Evolutionary conservation across 345 rosid species (phyloP), one percentile per base, ranked within the genome.

Genomic region (Limnanthes douglasii): DNA sequence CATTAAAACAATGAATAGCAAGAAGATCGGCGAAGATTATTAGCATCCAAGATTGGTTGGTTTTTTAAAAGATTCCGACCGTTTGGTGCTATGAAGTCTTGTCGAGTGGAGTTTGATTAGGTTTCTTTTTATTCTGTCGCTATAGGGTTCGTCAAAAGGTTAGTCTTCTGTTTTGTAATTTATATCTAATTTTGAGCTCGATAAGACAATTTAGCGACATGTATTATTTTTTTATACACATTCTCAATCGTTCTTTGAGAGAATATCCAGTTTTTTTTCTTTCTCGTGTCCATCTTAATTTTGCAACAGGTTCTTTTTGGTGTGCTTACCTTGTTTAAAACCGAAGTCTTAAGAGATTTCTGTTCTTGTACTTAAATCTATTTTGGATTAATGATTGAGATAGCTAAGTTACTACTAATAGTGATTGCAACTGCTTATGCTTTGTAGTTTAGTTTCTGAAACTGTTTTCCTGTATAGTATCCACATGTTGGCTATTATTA

Each of bases 21-120:
- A 26, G 46, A 40, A 43, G 46, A 59, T 57, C 59, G 58, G 55
- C 51, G 59, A 46, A 36, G 48, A 30, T 34, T 60, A 45, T 54
- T 39, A 13, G 35, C 38, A 18, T 16, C 38, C 48, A 33, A n/a
- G n/a, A n/a, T n/a, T 50, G 31, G n/a, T 32, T 41, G 19, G 39
- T 32, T 42, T 7, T 16, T 20, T 17, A 14, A 21, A 5, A 25
- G 22, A 45, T 26, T 38, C 9, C 11, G 31, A 21, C 51, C 42
- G 2, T 41, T 61, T 50, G 55, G 39, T 45, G 62, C 35, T 34
- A 21, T 45, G 43, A 2, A 1, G 26, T 1, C 15, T 31, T 28
- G 5, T 15, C 1, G 11, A 24, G n/a, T 19, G 28, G 43, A 34
- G 15, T 43, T 43, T 29, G 5, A 20, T 46, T 54, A 54, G 53